phyloP scores from a whole-genome alignment of 768 basidiomycete species.

The Rossbeevera mucosa region DNA sequence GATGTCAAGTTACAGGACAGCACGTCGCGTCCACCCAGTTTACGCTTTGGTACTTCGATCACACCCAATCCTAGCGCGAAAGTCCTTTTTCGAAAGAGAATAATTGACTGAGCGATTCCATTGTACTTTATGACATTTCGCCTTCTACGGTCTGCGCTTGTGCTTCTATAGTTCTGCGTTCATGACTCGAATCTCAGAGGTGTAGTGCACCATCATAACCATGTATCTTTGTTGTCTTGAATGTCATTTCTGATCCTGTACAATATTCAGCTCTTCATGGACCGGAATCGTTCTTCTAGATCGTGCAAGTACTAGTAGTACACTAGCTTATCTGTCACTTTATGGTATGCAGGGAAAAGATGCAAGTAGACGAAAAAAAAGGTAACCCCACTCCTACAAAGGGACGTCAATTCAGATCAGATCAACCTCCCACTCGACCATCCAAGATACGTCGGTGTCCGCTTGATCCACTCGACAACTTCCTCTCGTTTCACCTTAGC shows the following conservation, averaged over 20 bases:
- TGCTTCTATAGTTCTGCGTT: neutral
- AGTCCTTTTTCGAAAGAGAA: neutral
- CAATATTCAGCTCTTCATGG: no score
- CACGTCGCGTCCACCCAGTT: neutral
- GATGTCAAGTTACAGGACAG: neutral
- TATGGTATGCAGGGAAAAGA: neutral
- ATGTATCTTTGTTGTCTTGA: no score
- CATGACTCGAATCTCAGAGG: neutral
- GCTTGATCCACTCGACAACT: conserved; percentile 60
- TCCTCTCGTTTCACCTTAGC: conserved; percentile 57
- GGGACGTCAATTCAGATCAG: conserved; percentile 3
- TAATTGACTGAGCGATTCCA: neutral
- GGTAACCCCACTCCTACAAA: neutral
- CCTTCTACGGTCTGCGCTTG: no score
- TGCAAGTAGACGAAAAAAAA: neutral
- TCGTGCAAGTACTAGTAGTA: no score
- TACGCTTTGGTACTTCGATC: neutral
- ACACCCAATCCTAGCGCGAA: neutral
- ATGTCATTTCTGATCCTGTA: no score
- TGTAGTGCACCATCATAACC: no score
- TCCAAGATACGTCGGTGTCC: conserved; percentile 27
- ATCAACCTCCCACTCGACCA: conserved; percentile 32
- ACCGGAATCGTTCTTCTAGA: neutral
- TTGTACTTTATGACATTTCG: no score
- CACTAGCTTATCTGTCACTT: neutral